Evolutionary conservation across 2,329 filamentous ascomycete species (phyloP).

Genomic region (Penicillium psychrosexuale): DNA sequence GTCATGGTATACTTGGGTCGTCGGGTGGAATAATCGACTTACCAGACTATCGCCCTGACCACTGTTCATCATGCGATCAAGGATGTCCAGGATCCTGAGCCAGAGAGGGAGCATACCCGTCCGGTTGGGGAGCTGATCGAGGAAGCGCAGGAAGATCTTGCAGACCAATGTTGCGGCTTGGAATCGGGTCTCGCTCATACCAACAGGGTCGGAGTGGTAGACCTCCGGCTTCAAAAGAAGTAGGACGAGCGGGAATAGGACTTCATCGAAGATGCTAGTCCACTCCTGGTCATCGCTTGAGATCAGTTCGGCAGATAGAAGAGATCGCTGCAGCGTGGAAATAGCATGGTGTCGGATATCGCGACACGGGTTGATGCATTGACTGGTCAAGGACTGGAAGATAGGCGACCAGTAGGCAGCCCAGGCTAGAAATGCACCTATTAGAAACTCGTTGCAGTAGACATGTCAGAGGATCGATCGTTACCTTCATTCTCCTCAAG

Average conservation of each 20-base stretch:
- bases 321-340: slow-evolving; percentile 75
- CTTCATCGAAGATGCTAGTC: slow-evolving; percentile 91
- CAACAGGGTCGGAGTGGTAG: slow-evolving; percentile 82
- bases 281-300: slow-evolving; percentile 84
- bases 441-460: slow-evolving; percentile 8
- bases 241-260: slow-evolving; percentile 86
- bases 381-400: slow-evolving; percentile 79
- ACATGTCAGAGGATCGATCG: slow-evolving; percentile 12
- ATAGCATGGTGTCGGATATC: slow-evolving; percentile 90
- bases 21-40: slow-evolving; percentile 41
- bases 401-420: slow-evolving; percentile 97
- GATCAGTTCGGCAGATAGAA: slow-evolving; percentile 80
- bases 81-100: slow-evolving; percentile 86
- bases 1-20: neutral
- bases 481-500: slow-evolving; percentile 79
- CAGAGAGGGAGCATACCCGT: slow-evolving; percentile 88
- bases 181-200: slow-evolving; percentile 93
- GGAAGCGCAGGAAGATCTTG: slow-evolving; percentile 93
- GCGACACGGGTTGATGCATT: slow-evolving; percentile 91
- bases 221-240: slow-evolving; percentile 90
- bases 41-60: slow-evolving; percentile 86
- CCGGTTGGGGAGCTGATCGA: slow-evolving; percentile 79
- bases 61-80: slow-evolving; percentile 94
- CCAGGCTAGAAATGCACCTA: slow-evolving; percentile 62
- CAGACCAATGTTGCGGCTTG: slow-evolving; percentile 87